These are phyloP conservation scores for Phycomyces blakesleeanus DNA, from an alignment of 192 early-diverging fungal species.

Conservation along the genomic window DNA sequence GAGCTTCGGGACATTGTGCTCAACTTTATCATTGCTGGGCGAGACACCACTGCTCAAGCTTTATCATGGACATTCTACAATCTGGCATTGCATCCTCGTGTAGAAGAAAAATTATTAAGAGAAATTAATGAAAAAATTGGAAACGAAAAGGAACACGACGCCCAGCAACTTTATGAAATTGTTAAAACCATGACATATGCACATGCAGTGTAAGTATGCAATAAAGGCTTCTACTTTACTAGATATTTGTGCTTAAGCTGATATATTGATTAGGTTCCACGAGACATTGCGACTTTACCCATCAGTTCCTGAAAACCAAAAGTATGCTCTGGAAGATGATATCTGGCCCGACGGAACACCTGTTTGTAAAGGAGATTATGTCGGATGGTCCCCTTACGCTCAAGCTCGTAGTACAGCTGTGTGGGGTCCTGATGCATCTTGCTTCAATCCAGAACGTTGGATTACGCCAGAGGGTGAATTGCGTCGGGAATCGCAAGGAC, in stretches of 20 bases:
- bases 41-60: conserved; percentile 53
- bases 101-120: conserved; percentile 40
- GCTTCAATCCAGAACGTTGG: conserved; percentile 68
- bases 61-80: conserved; percentile 49
- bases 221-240: too few relatives aligned
- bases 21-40: conserved; percentile 40
- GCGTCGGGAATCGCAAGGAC: conserved; percentile 34
- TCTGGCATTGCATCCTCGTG: conserved; percentile 40
- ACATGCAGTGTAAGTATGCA: conserved; percentile 39
- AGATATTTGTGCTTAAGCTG: too few relatives aligned
- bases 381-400: conserved; percentile 50
- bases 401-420: conserved; percentile 50
- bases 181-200: conserved; percentile 32
- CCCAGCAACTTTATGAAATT: conserved; percentile 24
- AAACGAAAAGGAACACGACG: conserved; percentile 23
- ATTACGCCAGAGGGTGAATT: conserved; percentile 37
- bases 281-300: conserved; percentile 68
- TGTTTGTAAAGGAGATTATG: conserved; percentile 47
- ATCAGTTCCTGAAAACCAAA: conserved; percentile 56
- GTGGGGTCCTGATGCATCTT: conserved; percentile 63
- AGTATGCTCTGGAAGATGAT: conserved; percentile 53
- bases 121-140: conserved; percentile 32
- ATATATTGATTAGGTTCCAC: conserved; percentile 13
- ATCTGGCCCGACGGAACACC: conserved; percentile 59
- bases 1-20: conserved; percentile 36